A percentile compares a stretch with the other conserved stretches of the same genome.
phyloP scores from a whole-genome alignment of 2,329 filamentous ascomycete species.

The Penicillium vulpinum region DNA sequence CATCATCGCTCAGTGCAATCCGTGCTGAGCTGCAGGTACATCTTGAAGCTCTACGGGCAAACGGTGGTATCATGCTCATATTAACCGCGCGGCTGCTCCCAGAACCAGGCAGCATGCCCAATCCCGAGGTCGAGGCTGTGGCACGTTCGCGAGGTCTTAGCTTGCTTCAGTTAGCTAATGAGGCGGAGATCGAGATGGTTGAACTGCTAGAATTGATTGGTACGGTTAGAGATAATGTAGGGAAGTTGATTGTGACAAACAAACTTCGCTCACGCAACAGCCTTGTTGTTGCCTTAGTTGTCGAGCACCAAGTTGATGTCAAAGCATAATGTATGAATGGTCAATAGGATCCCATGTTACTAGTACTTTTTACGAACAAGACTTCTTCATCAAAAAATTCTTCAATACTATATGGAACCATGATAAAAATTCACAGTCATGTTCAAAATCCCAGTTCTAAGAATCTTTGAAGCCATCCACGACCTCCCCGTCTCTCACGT shows the following conservation, averaged over 20 bases:
- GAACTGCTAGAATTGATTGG: not conserved
- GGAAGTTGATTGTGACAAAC: not conserved
- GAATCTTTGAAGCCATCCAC: conserved; percentile 19
- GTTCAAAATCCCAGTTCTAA: too few relatives aligned
- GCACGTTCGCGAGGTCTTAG: not conserved
- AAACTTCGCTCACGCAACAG: not conserved
- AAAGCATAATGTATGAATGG: too few relatives aligned
- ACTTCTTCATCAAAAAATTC: too few relatives aligned
- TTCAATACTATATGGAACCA: too few relatives aligned
- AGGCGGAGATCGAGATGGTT: not conserved
- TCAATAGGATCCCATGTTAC: too few relatives aligned
- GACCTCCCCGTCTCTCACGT: conserved; percentile 41
- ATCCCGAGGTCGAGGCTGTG: not conserved
- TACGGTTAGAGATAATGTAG: not conserved
- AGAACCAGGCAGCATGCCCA: not conserved
- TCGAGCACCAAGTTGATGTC: not conserved
- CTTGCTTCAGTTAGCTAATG: not conserved
- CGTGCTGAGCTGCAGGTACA: not conserved
- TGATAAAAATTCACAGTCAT: too few relatives aligned
- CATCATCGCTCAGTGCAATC: not conserved
- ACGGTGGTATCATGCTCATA: not conserved
- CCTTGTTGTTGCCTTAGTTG: not conserved
- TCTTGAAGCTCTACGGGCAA: not conserved
- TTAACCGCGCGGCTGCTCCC: not conserved
- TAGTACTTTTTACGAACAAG: too few relatives aligned